Conservation (phyloP, 176 grass and related monocot species). For the Canna indica region DNA sequence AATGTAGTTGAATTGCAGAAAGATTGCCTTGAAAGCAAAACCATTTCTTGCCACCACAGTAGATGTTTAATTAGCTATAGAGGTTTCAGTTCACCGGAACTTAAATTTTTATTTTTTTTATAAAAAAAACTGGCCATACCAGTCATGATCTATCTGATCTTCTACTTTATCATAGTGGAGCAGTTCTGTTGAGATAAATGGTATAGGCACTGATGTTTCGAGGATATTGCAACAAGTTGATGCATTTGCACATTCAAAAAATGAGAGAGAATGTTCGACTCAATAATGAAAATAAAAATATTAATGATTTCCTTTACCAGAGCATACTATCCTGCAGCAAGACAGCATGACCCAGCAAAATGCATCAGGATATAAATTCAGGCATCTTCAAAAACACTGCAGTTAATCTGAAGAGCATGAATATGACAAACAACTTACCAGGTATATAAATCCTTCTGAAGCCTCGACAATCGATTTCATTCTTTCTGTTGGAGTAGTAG, state of each 20-base stretch:
- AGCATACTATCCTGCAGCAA: background rate
- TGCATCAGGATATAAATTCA: background rate
- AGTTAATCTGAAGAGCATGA: background rate
- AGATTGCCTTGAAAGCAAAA: too few species aligned
- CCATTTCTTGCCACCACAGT: too few species aligned
- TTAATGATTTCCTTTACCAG: background rate
- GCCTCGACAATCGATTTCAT: constrained; percentile 21
- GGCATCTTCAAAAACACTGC: background rate
- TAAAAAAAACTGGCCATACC: too few species aligned
- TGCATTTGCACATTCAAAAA: background rate
- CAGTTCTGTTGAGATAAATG: background rate
- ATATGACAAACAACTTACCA: constrained; percentile 17
- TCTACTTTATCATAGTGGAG: background rate
- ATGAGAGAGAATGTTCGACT: background rate
- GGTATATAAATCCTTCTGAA: constrained; percentile 24
- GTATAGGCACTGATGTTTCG: too few species aligned
- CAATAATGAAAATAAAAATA: background rate
- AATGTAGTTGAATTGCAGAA: too few species aligned
- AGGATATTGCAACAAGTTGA: too few species aligned
- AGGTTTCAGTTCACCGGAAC: background rate
- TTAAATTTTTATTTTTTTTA: too few species aligned
- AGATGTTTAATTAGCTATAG: background rate
- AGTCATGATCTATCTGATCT: too few species aligned
- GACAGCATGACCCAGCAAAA: background rate
- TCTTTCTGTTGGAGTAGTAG: constrained; percentile 15